phyloP scores from a whole-genome alignment of 179 eudicot genomes.

The Drosera spatulata region DNA sequence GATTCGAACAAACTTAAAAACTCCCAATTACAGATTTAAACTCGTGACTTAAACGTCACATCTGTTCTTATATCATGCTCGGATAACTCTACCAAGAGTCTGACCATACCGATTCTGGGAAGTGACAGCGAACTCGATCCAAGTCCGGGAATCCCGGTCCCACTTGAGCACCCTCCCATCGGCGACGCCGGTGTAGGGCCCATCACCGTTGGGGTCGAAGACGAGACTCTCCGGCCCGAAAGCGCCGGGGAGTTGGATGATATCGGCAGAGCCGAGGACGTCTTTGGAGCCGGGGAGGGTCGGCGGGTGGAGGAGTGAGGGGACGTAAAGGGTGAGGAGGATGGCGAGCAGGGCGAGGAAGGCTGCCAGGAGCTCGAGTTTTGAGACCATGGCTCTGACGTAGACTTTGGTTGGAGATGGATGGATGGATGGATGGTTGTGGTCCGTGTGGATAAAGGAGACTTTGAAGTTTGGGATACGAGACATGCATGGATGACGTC shows the following conservation, averaged over 20 bases:
- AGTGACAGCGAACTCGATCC: constrained; percentile 73
- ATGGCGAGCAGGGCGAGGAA: constrained; percentile 29
- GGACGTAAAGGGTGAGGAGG: constrained; percentile 17
- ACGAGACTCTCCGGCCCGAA: constrained; percentile 86
- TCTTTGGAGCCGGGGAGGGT: constrained; percentile 23
- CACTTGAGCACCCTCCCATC: constrained; percentile 79
- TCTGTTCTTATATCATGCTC: too few relatives aligned
- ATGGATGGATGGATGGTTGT: too few relatives aligned
- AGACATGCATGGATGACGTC: too few relatives aligned
- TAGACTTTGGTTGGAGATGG: too few relatives aligned
- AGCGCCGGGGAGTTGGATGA: constrained; percentile 35
- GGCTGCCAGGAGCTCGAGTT: too few relatives aligned
- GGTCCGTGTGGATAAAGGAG: too few relatives aligned
- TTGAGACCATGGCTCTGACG: too few relatives aligned
- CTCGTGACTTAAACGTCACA: too few relatives aligned
- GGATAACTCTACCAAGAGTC: too few relatives aligned
- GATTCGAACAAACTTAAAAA: too few relatives aligned
- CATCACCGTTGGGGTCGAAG: constrained; percentile 54
- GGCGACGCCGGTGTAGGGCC: constrained; percentile 80
- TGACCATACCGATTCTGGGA: constrained; percentile 7
- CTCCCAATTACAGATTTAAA: too few relatives aligned
- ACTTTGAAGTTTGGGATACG: too few relatives aligned
- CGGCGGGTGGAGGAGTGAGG: constrained; percentile 19
- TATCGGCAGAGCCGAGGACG: constrained; percentile 31
- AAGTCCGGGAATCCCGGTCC: constrained; percentile 21